Conservation (phyloP, 2,329 filamentous ascomycete species). For the Cordyceps militaris region DNA sequence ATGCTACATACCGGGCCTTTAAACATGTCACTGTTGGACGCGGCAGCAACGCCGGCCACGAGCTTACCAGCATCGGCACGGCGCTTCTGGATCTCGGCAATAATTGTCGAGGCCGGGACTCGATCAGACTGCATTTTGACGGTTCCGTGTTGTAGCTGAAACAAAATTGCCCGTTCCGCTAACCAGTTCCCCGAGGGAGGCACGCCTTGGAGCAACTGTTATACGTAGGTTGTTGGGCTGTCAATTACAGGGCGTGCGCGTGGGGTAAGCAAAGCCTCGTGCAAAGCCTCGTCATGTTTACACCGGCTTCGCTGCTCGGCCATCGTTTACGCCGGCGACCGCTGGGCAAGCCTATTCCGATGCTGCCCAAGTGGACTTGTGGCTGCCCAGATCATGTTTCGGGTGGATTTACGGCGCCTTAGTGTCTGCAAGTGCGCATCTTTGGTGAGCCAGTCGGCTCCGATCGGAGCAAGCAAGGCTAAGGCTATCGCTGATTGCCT, state of each 20-base stretch:
- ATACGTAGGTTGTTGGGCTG: background rate
- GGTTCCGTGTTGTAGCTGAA: background rate
- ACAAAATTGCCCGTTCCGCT: no score
- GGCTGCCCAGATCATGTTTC: background rate
- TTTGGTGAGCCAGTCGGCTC: background rate
- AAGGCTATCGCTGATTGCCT: constrained; percentile 33
- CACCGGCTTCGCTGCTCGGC: background rate
- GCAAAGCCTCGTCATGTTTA: background rate
- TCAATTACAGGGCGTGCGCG: constrained; percentile 1
- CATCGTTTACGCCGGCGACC: background rate
- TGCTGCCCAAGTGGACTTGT: background rate
- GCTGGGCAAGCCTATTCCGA: no score
- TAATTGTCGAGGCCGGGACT: background rate
- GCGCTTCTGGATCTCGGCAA: constrained; percentile 60
- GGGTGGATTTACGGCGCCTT: background rate
- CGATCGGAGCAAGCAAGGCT: constrained; percentile 17
- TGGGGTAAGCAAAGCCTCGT: no score
- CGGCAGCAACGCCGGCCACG: constrained; percentile 68
- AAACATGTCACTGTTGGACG: constrained; percentile 74
- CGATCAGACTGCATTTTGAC: background rate
- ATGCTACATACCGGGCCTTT: constrained; percentile 57
- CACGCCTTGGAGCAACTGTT: background rate
- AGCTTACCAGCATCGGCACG: constrained; percentile 66
- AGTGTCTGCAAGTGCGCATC: background rate
- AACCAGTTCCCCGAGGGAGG: background rate